phyloP scores from a whole-genome alignment of 345 rosid species.

The Ceriops decandra region DNA sequence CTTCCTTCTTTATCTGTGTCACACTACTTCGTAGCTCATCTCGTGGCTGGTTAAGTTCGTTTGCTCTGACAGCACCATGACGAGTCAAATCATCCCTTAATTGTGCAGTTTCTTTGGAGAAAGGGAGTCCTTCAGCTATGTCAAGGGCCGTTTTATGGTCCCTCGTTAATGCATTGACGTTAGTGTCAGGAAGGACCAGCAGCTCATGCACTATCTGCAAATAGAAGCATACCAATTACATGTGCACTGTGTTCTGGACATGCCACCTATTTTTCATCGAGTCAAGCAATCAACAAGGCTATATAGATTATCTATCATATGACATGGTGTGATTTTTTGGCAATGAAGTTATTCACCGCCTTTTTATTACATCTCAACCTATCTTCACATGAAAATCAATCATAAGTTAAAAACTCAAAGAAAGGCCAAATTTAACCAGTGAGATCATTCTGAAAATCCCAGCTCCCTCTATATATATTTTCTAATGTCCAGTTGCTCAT shows the following conservation, averaged over 20 bases:
- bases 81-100: slow-evolving; percentile 54
- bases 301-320: too few relatives aligned
- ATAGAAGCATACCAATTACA: background rate
- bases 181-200: slow-evolving; percentile 58
- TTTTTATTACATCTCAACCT: too few relatives aligned
- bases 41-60: slow-evolving; percentile 67
- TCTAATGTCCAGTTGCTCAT: too few relatives aligned
- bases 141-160: slow-evolving; percentile 78
- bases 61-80: slow-evolving; percentile 70
- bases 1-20: slow-evolving; percentile 74
- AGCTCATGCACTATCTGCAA: slow-evolving; percentile 75
- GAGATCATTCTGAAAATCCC: too few relatives aligned
- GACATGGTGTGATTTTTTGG: too few relatives aligned
- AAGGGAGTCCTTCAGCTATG: slow-evolving; percentile 77
- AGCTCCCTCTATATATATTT: too few relatives aligned
- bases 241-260: background rate
- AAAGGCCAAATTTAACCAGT: too few relatives aligned
- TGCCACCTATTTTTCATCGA: too few relatives aligned
- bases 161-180: slow-evolving; percentile 73
- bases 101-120: slow-evolving; percentile 63
- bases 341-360: too few relatives aligned
- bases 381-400: too few relatives aligned
- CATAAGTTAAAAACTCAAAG: too few relatives aligned
- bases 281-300: too few relatives aligned
- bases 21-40: slow-evolving; percentile 80